Conservation (phyloP, 202 grass and related monocot species). For the Cymbopogon flexuosus region DNA sequence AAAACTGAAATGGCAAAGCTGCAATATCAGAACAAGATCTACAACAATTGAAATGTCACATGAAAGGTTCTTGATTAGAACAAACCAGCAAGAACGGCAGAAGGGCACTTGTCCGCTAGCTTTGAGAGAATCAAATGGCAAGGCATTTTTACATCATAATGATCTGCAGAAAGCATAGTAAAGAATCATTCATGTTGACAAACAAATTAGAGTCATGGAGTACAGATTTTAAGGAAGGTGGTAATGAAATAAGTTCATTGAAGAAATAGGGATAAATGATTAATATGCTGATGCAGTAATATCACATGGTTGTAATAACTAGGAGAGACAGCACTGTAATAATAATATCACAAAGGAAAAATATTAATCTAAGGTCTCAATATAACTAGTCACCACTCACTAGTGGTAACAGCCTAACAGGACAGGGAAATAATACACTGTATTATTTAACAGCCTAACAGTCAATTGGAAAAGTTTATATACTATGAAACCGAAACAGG, state of each 20-base stretch:
- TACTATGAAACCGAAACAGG: neutral
- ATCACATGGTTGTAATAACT: neutral
- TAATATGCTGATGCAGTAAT: neutral
- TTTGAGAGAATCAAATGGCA: constrained; percentile 99
- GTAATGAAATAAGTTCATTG: neutral
- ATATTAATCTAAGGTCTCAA: neutral
- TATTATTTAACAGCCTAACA: too few species aligned
- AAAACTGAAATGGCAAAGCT: constrained; percentile 55
- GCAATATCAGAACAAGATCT: constrained; percentile 14
- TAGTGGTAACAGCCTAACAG: too few species aligned
- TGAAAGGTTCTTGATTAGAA: neutral
- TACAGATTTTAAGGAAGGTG: neutral
- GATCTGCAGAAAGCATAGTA: constrained; percentile 48
- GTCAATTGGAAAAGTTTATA: too few species aligned
- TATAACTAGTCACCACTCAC: neutral
- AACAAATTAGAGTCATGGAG: neutral
- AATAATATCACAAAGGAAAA: neutral
- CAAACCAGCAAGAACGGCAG: constrained; percentile 89
- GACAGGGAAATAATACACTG: too few species aligned
- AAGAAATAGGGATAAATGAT: neutral
- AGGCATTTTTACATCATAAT: constrained; percentile 99
- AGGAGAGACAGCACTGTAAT: neutral
- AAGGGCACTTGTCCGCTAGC: constrained; percentile 94
- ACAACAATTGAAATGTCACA: neutral
- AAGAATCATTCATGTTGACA: neutral